phyloP scores from a whole-genome alignment of 2,329 filamentous ascomycete species.

The Triangularia verruculosa region DNA sequence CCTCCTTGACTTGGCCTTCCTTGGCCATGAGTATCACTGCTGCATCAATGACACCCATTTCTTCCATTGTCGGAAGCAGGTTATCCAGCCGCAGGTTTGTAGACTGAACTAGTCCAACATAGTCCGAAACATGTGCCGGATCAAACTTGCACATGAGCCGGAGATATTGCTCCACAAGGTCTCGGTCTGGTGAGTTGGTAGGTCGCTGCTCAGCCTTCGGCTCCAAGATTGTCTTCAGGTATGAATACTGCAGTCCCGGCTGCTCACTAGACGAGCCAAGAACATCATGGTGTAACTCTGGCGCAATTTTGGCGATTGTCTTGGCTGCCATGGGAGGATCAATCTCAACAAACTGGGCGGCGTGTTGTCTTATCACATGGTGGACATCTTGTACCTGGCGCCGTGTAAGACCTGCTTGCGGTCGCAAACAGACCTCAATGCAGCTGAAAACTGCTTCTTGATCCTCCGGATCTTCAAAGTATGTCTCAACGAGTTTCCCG shows the following conservation, averaged over 20 bases:
- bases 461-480: constrained; percentile 81
- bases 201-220: constrained; percentile 36
- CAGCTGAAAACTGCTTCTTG: constrained; percentile 74
- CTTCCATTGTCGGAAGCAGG: constrained; percentile 83
- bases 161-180: constrained; percentile 79
- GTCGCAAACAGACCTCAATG: constrained; percentile 69
- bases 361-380: constrained; percentile 61
- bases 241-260: constrained; percentile 67
- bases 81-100: constrained; percentile 76
- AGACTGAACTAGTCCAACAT: constrained; percentile 71
- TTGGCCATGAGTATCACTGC: constrained; percentile 87
- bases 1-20: constrained; percentile 77
- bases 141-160: constrained; percentile 88
- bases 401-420: constrained; percentile 58
- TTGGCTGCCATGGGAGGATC: constrained; percentile 63
- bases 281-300: constrained; percentile 64
- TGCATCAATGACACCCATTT: constrained; percentile 85
- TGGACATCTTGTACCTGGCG: constrained; percentile 74
- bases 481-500: constrained; percentile 71
- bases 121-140: constrained; percentile 77
- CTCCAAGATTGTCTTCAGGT: constrained; percentile 74
- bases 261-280: constrained; percentile 60
- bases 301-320: constrained; percentile 59
- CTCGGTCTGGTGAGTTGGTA: constrained; percentile 42
- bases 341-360: constrained; percentile 63